Conservation (phyloP, 208 protist species). For the Trypanosoma lewisi region DNA sequence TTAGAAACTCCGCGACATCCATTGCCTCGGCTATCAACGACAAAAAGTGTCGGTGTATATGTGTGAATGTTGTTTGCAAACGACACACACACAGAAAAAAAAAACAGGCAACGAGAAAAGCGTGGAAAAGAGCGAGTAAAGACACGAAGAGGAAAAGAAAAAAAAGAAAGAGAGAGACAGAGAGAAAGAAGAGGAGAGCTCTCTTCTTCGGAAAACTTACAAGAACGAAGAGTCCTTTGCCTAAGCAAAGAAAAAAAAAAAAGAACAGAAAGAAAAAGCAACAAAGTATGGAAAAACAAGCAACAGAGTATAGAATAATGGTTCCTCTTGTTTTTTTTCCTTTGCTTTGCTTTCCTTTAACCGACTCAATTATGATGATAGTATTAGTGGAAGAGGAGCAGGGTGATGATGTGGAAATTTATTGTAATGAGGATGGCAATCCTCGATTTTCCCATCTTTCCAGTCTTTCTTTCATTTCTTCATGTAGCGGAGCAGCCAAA, state of each 20-base stretch:
- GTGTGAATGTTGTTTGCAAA: background rate
- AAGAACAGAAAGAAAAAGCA: conserved; percentile 7
- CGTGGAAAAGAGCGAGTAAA: no score
- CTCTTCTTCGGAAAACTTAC: no score
- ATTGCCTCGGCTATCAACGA: conserved; percentile 18
- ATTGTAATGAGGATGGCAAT: conserved; percentile 39
- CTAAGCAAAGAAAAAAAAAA: conserved; percentile 3
- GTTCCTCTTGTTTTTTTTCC: no score
- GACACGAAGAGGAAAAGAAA: background rate
- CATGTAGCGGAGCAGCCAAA: conserved; percentile 39
- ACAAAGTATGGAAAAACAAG: background rate
- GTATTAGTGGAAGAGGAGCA: background rate
- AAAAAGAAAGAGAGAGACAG: background rate
- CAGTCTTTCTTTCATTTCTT: conserved; percentile 57
- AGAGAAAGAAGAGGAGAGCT: no score
- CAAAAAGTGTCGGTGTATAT: background rate
- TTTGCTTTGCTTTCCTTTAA: no score
- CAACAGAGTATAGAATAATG: no score
- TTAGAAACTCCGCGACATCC: conserved; percentile 44
- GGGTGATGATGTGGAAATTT: no score
- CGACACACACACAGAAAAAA: background rate
- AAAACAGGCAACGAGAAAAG: conserved; percentile 8
- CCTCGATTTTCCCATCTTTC: conserved; percentile 49
- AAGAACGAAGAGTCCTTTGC: no score
- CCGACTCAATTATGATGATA: no score